Evolutionary conservation across 768 basidiomycete species (phyloP).

Genomic region (Xerocomellus amylosporus): DNA sequence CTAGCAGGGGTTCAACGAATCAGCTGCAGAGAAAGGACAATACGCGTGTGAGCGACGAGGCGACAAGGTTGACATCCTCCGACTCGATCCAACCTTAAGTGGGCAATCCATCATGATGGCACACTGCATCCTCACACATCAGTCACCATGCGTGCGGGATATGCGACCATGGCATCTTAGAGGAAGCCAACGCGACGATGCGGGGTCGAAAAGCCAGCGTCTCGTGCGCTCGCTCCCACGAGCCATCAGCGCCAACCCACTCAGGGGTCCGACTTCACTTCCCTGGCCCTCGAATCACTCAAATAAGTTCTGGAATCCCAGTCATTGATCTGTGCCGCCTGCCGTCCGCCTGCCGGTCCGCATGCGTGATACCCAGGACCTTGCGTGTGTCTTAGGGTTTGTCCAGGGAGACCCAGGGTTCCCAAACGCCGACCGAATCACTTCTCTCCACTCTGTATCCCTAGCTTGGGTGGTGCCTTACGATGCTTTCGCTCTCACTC

Average conservation of each 20-base stretch:
- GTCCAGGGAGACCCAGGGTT: constrained; percentile 26
- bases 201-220: constrained; percentile 5
- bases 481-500: constrained; percentile 33
- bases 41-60: constrained; percentile 30
- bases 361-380: constrained; percentile 31
- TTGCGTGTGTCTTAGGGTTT: constrained; percentile 31
- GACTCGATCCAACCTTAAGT: constrained; percentile 9
- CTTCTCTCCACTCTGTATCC: constrained; percentile 21
- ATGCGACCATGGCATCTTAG: not conserved
- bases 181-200: not conserved
- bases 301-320: constrained; percentile 31
- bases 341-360: constrained; percentile 33
- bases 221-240: constrained; percentile 29
- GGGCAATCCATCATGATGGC: not conserved
- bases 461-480: constrained; percentile 23
- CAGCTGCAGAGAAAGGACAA: constrained; percentile 1
- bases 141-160: constrained; percentile 2
- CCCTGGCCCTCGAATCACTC: constrained; percentile 26
- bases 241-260: constrained; percentile 27
- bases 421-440: constrained; percentile 23
- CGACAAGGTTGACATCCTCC: constrained; percentile 3
- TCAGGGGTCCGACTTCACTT: constrained; percentile 29
- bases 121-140: constrained; percentile 11
- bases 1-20: constrained; percentile 4
- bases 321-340: constrained; percentile 33